These are phyloP conservation scores for Aureobasidium sp. DNA, from an alignment of 2,329 filamentous ascomycete species.

Conservation along the genomic window DNA sequence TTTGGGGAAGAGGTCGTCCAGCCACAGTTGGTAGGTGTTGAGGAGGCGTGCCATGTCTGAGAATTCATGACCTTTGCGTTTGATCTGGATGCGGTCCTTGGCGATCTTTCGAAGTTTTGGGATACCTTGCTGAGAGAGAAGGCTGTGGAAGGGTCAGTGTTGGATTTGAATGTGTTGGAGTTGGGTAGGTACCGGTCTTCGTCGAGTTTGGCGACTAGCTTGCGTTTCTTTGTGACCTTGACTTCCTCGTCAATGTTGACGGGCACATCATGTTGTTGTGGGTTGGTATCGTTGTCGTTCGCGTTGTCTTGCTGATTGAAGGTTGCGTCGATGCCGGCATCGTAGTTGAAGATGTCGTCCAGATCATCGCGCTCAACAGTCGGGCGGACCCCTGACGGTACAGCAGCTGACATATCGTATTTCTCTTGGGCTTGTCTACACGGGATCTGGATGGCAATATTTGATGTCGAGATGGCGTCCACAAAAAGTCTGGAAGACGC, in stretches of 20 bases:
- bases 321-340: slow-evolving; percentile 48
- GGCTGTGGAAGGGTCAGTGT: slow-evolving; percentile 35
- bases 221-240: slow-evolving; percentile 65
- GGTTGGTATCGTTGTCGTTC: slow-evolving; percentile 36
- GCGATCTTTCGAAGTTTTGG: slow-evolving; percentile 68
- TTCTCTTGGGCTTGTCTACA: neutral
- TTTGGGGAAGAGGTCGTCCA: slow-evolving; percentile 90
- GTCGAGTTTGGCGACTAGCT: slow-evolving; percentile 78
- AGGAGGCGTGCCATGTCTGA: slow-evolving; percentile 73
- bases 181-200: slow-evolving; percentile 52
- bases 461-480: neutral
- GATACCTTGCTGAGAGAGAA: slow-evolving; percentile 78
- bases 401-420: slow-evolving; percentile 22
- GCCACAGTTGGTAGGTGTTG: slow-evolving; percentile 90
- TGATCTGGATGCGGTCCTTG: slow-evolving; percentile 62
- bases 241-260: slow-evolving; percentile 78
- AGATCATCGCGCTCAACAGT: slow-evolving; percentile 36
- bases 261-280: slow-evolving; percentile 22
- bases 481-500: slow-evolving; percentile 6
- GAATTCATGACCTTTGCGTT: slow-evolving; percentile 95
- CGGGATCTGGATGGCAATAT: neutral
- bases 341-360: slow-evolving; percentile 69
- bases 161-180: neutral
- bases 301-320: slow-evolving; percentile 28
- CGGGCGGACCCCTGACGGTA: slow-evolving; percentile 17